Conservation (phyloP, 345 rosid species). For the Clausena lansium region DNA sequence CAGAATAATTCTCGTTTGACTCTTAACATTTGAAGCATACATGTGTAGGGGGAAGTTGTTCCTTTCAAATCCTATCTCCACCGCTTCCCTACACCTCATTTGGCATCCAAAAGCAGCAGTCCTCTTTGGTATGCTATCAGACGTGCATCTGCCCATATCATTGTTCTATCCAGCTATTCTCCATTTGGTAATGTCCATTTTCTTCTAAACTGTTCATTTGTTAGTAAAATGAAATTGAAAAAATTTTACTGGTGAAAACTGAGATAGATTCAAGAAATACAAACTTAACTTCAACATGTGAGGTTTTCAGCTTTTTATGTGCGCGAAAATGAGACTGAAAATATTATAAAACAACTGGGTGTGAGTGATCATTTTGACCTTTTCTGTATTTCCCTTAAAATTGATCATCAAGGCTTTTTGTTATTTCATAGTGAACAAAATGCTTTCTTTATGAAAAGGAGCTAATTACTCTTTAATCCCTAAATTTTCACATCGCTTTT, state of each 20-base stretch:
- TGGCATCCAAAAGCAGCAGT: slow-evolving; percentile 71
- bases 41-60: slow-evolving; percentile 61
- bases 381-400: neutral
- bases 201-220: slow-evolving; percentile 11
- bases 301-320: neutral
- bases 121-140: slow-evolving; percentile 91
- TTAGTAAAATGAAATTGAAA: neutral
- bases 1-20: slow-evolving; percentile 1
- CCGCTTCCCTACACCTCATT: slow-evolving; percentile 80
- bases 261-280: neutral
- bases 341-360: neutral
- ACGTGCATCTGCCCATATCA: slow-evolving; percentile 93
- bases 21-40: slow-evolving; percentile 14
- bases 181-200: slow-evolving; percentile 66
- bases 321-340: neutral
- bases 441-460: neutral
- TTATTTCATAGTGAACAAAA: neutral
- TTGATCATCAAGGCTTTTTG: neutral
- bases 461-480: neutral
- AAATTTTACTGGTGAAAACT: neutral
- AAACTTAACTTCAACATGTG: neutral
- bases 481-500: slow-evolving; percentile 6
- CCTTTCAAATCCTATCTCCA: slow-evolving; percentile 86
- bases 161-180: slow-evolving; percentile 94
- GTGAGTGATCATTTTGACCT: neutral